Evolutionary conservation across 2,329 filamentous ascomycete genomes (phyloP).

Genomic region (Ophiocordyceps camponoti-saundersi): DNA sequence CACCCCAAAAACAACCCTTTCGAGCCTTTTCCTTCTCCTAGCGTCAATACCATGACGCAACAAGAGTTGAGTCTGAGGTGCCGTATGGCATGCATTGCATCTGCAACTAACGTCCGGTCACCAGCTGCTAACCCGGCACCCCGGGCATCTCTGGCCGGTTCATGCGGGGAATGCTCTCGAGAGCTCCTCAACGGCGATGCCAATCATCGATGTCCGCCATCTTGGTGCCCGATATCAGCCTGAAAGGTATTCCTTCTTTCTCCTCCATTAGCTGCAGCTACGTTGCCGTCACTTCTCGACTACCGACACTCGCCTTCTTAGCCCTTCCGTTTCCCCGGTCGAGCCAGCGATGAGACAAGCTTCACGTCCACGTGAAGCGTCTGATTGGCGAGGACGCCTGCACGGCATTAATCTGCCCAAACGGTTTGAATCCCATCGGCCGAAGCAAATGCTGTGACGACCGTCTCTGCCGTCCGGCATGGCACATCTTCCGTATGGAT

Average conservation of each 20-base stretch:
- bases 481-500: too few species aligned
- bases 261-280: background rate
- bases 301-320: background rate
- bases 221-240: constrained; percentile 2
- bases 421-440: background rate
- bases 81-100: constrained; percentile 9
- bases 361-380: background rate
- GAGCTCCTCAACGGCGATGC: background rate
- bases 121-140: background rate
- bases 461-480: too few species aligned
- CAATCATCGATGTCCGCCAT: background rate
- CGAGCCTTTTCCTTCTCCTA: background rate
- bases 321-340: background rate
- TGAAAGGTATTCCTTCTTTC: background rate
- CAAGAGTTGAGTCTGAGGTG: background rate
- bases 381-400: background rate
- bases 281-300: background rate
- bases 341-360: background rate
- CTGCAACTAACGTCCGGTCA: constrained; percentile 3
- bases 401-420: background rate
- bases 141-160: constrained; percentile 1
- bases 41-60: background rate
- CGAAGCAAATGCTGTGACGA: background rate
- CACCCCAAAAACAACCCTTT: too few species aligned
- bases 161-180: constrained; percentile 3